These are phyloP conservation scores for Suillus subalutaceus DNA, from an alignment of 768 basidiomycete species.

Conservation along the genomic window DNA sequence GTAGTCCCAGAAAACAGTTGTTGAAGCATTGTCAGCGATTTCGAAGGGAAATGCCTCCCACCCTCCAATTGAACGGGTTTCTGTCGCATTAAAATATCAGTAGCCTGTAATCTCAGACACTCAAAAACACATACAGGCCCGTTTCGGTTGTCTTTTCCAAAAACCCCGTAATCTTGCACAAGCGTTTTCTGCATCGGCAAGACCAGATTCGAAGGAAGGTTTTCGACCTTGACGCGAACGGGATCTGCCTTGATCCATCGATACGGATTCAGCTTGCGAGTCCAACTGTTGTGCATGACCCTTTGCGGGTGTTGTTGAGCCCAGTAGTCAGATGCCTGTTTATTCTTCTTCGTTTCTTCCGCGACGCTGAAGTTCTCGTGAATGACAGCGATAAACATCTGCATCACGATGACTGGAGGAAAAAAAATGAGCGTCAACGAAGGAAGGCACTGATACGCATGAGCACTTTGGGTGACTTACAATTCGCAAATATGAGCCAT, in stretches of 20 bases:
- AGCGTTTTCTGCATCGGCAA: conserved; percentile 80
- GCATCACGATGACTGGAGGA: conserved; percentile 77
- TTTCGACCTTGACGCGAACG: conserved; percentile 69
- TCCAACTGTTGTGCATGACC: conserved; percentile 54
- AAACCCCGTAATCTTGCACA: conserved; percentile 58
- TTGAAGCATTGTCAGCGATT: conserved; percentile 63
- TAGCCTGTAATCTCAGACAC: neutral
- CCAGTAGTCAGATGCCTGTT: conserved; percentile 76
- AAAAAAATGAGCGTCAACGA: conserved; percentile 4
- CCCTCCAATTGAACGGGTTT: conserved; percentile 26
- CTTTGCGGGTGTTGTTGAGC: conserved; percentile 57
- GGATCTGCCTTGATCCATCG: conserved; percentile 78
- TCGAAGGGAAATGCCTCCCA: conserved; percentile 54
- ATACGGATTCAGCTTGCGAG: conserved; percentile 83
- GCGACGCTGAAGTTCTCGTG: conserved; percentile 94
- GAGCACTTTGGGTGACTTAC: conserved; percentile 46
- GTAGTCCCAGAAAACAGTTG: conserved; percentile 65
- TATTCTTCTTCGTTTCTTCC: conserved; percentile 83
- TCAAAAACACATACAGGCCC: conserved; percentile 31
- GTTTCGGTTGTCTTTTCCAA: conserved; percentile 34
- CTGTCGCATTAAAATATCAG: conserved; percentile 26
- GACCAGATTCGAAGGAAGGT: conserved; percentile 71
- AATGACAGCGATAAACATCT: conserved; percentile 98
- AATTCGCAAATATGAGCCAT: conserved; percentile 94
- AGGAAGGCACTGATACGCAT: neutral